Conservation (phyloP, 768 basidiomycete species). For the Tulasnella sp. region DNA sequence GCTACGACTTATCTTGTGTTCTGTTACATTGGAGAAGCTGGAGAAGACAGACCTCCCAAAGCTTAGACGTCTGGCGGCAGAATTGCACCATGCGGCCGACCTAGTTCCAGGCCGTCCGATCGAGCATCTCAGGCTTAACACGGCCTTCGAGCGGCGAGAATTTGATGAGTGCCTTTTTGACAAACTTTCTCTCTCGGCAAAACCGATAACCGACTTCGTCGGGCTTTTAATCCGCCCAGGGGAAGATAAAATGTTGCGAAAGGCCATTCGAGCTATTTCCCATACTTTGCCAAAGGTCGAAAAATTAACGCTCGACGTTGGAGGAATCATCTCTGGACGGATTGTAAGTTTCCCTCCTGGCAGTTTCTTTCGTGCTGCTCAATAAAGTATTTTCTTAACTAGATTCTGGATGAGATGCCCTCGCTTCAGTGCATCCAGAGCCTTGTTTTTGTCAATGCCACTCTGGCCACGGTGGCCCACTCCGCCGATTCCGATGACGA, state of each 20-base stretch:
- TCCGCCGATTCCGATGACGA: neutral
- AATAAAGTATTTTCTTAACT: neutral
- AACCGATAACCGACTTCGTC: neutral
- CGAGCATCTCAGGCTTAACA: neutral
- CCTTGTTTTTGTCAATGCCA: neutral
- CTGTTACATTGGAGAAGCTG: neutral
- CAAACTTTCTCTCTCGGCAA: neutral
- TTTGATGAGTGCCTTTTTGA: neutral
- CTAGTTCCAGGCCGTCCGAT: neutral
- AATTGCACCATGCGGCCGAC: neutral
- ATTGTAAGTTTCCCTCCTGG: neutral
- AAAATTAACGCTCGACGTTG: neutral
- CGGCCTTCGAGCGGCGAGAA: neutral
- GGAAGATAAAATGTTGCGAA: neutral
- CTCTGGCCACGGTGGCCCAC: neutral
- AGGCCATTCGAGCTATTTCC: neutral
- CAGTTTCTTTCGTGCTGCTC: neutral
- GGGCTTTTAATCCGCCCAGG: neutral
- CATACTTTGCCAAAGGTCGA: neutral
- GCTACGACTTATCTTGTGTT: neutral
- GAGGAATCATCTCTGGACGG: neutral
- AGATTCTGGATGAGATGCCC: neutral
- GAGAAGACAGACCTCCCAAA: neutral
- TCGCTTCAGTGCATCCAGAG: neutral
- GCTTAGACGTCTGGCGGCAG: neutral